Evolutionary conservation across 768 basidiomycete genomes (phyloP), one percentile per base, ranked within the genome.

Genomic region (Suillus clintonianus): DNA sequence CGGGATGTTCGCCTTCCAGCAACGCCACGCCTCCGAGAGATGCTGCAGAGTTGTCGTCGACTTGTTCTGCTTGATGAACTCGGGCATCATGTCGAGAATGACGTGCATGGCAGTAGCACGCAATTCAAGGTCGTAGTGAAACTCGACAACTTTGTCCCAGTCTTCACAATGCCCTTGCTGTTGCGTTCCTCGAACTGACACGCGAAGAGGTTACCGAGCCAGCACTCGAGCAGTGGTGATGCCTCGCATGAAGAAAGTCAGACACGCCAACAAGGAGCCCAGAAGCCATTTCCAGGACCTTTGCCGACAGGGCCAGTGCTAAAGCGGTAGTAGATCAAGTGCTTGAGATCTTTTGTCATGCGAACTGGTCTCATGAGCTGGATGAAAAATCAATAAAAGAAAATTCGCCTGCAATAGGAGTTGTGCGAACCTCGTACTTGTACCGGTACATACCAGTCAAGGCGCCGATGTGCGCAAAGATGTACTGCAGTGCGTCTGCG

Each of bases 71-170:
- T 96, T 96, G 82, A 99, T 96, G 2, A 93, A 95, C 77, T 99
- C 97, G 8, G 97, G 97, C 97, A 99, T 98, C 97, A 99, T 98
- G 81, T 99, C 97, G 69, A 99, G 82, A 69, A 99, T 99, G 77
- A 99, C 97, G 79, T 98, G 97, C 97, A 99, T 99, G 70, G 99
- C 97, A 54, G 97, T 96, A 0, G 97, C 97, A 60, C 97, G 90
- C 50, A 99, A 81, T 74, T 99, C 97, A 41, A 99, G 84, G 76
- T 99, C 97, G 70, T 96, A 99, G 76, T 99, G 97, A 10, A 95
- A 97, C 78, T 99, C 97, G 15, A 99, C 97, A 71, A 97, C 79
- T 99, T 99, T 30, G 97, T 99, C 27, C 99, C 97, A 0, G 97
- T 99, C 82, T 97, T 97, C 1, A 97, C 97, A 64, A 96, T 86